Evolutionary conservation across 768 basidiomycete genomes (phyloP).

Genomic region (Russula compacta): DNA sequence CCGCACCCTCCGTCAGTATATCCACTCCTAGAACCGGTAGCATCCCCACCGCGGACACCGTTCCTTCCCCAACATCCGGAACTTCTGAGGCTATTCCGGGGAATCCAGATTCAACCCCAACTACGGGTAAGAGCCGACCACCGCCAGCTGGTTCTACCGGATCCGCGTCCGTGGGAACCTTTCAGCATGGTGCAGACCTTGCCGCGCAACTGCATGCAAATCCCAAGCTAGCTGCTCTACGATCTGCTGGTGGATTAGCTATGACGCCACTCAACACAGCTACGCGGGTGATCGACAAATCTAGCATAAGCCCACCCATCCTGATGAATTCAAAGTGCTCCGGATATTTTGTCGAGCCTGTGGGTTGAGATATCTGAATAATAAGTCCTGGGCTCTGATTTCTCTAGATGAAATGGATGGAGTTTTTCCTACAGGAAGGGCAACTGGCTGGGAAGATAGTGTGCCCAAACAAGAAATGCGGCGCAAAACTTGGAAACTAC

Average conservation of each 20-base stretch:
- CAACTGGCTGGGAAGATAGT: conserved; percentile 78
- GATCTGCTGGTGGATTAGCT: conserved; percentile 24
- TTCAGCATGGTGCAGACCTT: conserved; percentile 31
- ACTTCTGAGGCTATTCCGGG: conserved; percentile 3
- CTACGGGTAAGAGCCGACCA: neutral
- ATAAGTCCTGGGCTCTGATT: neutral
- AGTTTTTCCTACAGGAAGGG: conserved; percentile 64
- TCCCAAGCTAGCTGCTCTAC: conserved; percentile 43
- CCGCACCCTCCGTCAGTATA: neutral
- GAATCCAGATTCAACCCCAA: neutral
- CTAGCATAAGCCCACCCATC: conserved; percentile 46
- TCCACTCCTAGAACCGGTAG: neutral
- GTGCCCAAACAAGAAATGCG: conserved; percentile 89
- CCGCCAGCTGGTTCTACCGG: neutral
- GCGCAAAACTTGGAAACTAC: conserved; percentile 86
- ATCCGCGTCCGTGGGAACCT: conserved; percentile 19
- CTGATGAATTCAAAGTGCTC: conserved; percentile 79
- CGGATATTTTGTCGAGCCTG: conserved; percentile 95
- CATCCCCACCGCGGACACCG: neutral
- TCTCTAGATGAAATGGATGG: conserved; percentile 88
- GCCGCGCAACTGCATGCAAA: conserved; percentile 37
- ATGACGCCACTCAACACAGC: conserved; percentile 22
- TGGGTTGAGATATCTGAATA: conserved; percentile 33
- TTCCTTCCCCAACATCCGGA: neutral
- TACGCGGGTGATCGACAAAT: conserved; percentile 14